These are phyloP conservation scores for Ophiostoma sp. DNA, from an alignment of 2,329 filamentous ascomycete species.

Conservation along the genomic window DNA sequence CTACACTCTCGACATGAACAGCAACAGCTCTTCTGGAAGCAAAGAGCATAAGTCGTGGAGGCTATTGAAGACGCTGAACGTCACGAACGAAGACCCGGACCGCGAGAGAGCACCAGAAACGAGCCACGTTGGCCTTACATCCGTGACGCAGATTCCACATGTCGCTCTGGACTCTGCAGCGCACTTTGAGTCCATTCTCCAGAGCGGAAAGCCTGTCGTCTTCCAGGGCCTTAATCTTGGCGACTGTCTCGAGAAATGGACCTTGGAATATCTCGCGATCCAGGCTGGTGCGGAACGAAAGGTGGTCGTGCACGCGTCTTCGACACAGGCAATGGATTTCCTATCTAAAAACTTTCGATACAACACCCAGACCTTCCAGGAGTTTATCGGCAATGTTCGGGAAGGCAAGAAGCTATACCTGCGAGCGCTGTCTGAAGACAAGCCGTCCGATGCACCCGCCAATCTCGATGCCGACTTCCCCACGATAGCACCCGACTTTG, in stretches of 20 bases:
- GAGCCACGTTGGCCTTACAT: not conserved
- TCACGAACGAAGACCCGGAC: constrained; percentile 16
- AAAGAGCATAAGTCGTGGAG: constrained; percentile 11
- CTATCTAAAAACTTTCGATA: constrained; percentile 78
- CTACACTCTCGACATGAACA: constrained; percentile 37
- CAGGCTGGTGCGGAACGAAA: constrained; percentile 56
- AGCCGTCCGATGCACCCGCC: constrained; percentile 65
- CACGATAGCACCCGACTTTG: constrained; percentile 61
- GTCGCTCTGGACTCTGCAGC: constrained; percentile 45
- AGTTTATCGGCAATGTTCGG: constrained; percentile 58
- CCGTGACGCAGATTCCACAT: constrained; percentile 41
- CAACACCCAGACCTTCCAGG: constrained; percentile 58
- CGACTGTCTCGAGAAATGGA: constrained; percentile 62
- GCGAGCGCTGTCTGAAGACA: constrained; percentile 65
- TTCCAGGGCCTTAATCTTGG: constrained; percentile 63
- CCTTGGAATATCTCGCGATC: constrained; percentile 58
- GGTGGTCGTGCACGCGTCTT: constrained; percentile 68
- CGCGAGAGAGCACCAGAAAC: too few relatives aligned
- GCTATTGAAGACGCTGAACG: constrained; percentile 17
- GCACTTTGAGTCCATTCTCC: constrained; percentile 57
- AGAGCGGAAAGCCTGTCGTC: constrained; percentile 55
- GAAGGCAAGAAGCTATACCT: constrained; percentile 64
- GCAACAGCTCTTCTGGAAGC: too few relatives aligned
- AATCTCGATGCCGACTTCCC: constrained; percentile 67
- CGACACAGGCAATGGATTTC: constrained; percentile 67